Conservation (phyloP, 106 monocot genomes). For the Posidonia australis region DNA sequence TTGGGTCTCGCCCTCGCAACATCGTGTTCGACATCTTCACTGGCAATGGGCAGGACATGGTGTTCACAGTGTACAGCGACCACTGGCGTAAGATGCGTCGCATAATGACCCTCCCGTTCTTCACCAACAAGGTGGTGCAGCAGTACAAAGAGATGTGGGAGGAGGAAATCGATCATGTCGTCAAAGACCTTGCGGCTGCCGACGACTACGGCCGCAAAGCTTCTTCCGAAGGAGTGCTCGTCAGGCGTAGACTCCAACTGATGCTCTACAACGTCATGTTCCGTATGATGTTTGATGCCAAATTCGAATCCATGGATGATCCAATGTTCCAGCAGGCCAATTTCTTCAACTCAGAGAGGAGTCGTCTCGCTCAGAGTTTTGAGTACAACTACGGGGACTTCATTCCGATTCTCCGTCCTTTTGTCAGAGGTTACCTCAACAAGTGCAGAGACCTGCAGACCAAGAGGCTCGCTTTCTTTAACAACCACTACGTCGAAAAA, state of each 20-base stretch:
- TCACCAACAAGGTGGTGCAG: slow-evolving; percentile 51
- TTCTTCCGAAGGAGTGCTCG: slow-evolving; percentile 19
- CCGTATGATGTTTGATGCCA: slow-evolving; percentile 45
- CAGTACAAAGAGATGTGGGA: slow-evolving; percentile 50
- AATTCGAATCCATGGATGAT: slow-evolving; percentile 31
- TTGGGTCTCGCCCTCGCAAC: slow-evolving; percentile 3
- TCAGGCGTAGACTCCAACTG: slow-evolving; percentile 37
- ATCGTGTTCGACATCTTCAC: slow-evolving; percentile 28
- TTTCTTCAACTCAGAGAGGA: slow-evolving; percentile 36
- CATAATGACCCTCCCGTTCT: slow-evolving; percentile 61
- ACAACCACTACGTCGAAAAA: slow-evolving; percentile 36
- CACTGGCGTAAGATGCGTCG: slow-evolving; percentile 63
- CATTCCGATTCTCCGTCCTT: slow-evolving; percentile 11
- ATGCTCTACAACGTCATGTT: slow-evolving; percentile 62
- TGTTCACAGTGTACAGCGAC: slow-evolving; percentile 62
- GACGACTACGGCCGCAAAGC: background rate
- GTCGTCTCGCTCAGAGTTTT: slow-evolving; percentile 18
- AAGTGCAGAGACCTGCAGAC: slow-evolving; percentile 41
- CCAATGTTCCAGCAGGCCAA: slow-evolving; percentile 34
- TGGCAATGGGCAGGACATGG: slow-evolving; percentile 56
- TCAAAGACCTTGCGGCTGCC: background rate
- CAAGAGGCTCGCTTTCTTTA: slow-evolving; percentile 52
- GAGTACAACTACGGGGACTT: slow-evolving; percentile 23
- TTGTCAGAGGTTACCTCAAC: slow-evolving; percentile 31
- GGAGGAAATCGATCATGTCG: slow-evolving; percentile 36